Conservation (phyloP, 2,329 filamentous ascomycete genomes). For the Coniochaeta prunicola region DNA sequence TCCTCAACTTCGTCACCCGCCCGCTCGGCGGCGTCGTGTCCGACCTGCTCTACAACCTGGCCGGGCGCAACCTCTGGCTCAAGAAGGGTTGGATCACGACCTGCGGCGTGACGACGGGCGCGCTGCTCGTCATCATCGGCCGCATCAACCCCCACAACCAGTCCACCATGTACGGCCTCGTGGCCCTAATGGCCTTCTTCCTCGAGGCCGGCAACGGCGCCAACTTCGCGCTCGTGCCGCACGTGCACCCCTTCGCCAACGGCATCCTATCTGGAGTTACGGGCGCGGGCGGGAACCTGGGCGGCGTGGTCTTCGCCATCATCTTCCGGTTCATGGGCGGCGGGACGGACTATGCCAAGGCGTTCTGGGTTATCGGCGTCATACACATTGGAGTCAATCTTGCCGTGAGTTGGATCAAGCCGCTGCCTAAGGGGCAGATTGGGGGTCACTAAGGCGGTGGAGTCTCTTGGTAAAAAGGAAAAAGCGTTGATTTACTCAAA, state of each 20-base stretch:
- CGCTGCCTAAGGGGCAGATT: slow-evolving; percentile 47
- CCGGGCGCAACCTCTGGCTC: slow-evolving; percentile 28
- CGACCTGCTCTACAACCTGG: slow-evolving; percentile 39
- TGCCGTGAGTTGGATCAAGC: slow-evolving; percentile 47
- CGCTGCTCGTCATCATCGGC: slow-evolving; percentile 54
- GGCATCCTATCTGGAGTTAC: slow-evolving; percentile 70
- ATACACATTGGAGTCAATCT: slow-evolving; percentile 67
- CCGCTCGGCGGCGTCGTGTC: slow-evolving; percentile 56
- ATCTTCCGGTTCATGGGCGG: slow-evolving; percentile 67
- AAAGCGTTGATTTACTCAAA: too few species aligned
- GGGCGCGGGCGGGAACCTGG: slow-evolving; percentile 75
- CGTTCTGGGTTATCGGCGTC: slow-evolving; percentile 76
- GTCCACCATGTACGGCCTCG: slow-evolving; percentile 65
- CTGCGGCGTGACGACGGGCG: slow-evolving; percentile 55
- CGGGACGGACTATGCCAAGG: slow-evolving; percentile 58
- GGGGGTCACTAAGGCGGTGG: slow-evolving; percentile 29
- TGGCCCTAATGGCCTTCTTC: slow-evolving; percentile 74
- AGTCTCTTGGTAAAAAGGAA: neutral
- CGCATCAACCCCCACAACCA: slow-evolving; percentile 54
- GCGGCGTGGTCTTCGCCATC: slow-evolving; percentile 77
- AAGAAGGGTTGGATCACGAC: slow-evolving; percentile 53
- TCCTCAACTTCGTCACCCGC: slow-evolving; percentile 62
- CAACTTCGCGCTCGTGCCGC: slow-evolving; percentile 80
- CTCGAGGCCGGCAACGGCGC: slow-evolving; percentile 79
- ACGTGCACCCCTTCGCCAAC: slow-evolving; percentile 78